phyloP scores from a whole-genome alignment of 148 eudicot species.

The Rhododendron simsii region DNA sequence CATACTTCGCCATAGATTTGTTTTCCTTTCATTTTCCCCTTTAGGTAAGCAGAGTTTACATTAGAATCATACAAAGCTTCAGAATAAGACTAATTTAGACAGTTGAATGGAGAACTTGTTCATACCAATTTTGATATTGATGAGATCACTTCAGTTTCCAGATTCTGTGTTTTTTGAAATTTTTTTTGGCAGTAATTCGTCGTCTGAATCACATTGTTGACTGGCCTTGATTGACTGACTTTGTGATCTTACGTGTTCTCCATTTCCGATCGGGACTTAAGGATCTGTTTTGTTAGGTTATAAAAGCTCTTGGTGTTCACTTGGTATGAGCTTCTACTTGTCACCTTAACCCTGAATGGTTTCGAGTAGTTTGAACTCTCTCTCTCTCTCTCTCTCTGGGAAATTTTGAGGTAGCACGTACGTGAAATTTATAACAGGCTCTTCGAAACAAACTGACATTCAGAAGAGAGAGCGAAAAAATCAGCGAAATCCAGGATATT shows the following conservation, averaged over 20 bases:
- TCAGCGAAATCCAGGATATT: too few species aligned
- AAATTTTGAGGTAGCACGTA: too few species aligned
- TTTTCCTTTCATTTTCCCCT: neutral
- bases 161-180: neutral
- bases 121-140: neutral
- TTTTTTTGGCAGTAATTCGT: neutral
- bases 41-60: neutral
- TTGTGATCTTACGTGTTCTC: neutral
- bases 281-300: neutral
- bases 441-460: too few species aligned
- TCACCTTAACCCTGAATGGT: neutral
- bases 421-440: too few species aligned
- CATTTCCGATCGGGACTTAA: neutral
- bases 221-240: neutral
- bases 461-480: too few species aligned
- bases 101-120: neutral
- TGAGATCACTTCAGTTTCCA: neutral
- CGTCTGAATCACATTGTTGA: neutral
- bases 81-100: neutral
- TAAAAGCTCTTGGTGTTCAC: neutral
- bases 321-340: neutral
- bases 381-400: too few species aligned
- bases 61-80: neutral
- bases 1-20: slow-evolving; percentile 6
- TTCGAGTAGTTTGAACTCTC: too few species aligned